Evolutionary conservation across 305 asterid genomes (phyloP).

Genomic region (Fraxinus greggii): DNA sequence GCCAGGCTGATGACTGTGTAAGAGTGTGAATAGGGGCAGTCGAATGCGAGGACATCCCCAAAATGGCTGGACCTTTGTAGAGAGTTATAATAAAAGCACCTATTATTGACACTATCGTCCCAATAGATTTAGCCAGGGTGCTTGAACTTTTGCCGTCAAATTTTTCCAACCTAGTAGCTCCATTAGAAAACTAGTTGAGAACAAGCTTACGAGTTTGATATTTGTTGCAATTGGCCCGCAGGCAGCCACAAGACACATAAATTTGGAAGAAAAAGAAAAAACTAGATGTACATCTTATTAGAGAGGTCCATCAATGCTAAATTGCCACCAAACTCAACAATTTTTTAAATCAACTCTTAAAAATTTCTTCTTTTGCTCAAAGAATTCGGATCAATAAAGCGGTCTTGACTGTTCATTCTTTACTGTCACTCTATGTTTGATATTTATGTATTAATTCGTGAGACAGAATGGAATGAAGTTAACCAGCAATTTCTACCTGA

Average conservation of each 20-base stretch:
- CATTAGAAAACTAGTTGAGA: neutral
- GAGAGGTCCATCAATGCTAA: too few species aligned
- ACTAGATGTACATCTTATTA: neutral
- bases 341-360: neutral
- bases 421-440: neutral
- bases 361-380: neutral
- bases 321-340: neutral
- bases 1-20: conserved; percentile 42
- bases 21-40: conserved; percentile 22
- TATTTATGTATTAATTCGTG: neutral
- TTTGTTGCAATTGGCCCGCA: neutral
- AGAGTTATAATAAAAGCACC: conserved; percentile 52
- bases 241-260: neutral
- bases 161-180: conserved; percentile 49
- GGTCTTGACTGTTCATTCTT: neutral
- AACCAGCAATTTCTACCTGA: conserved; percentile 32
- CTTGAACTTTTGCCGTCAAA: conserved; percentile 32
- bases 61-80: conserved; percentile 47
- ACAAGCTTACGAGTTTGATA: neutral
- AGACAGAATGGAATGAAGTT: neutral
- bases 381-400: neutral
- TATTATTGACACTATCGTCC: conserved; percentile 41
- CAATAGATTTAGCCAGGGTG: conserved; percentile 43
- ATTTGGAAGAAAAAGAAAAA: neutral
- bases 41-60: conserved; percentile 24